A percentile compares a stretch with the other conserved stretches of the same genome.
Conservation (phyloP, 139 green algal species). For the Coelastrella sp. region DNA sequence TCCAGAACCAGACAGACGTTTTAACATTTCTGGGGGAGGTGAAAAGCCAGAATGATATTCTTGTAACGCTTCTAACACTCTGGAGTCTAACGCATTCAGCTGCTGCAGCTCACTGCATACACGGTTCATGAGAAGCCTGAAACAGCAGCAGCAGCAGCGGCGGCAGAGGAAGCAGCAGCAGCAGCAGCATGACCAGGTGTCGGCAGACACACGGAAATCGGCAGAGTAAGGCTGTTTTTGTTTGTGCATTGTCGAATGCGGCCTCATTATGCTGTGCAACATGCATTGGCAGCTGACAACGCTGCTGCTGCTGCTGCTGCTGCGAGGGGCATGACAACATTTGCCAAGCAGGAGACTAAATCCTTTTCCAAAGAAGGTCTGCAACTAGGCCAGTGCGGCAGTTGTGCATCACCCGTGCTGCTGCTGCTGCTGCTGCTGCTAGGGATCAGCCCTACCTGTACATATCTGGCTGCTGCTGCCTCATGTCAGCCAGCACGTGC, state of each 20-base stretch:
- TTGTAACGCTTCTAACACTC: conserved; percentile 2
- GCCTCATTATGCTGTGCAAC: too few relatives aligned
- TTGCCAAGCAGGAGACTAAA: too few relatives aligned
- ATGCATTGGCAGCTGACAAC: too few relatives aligned
- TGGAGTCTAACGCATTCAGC: not conserved
- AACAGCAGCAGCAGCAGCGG: conserved; percentile 1
- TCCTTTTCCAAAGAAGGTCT: not conserved
- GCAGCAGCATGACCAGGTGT: conserved; percentile 1
- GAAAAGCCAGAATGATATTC: conserved; percentile 13
- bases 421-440: not conserved
- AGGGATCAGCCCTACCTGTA: conserved; percentile 44
- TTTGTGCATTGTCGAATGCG: too few relatives aligned
- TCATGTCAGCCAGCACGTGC: conserved; percentile 43
- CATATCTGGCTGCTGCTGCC: conserved; percentile 36
- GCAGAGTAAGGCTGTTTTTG: too few relatives aligned
- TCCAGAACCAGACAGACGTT: not conserved
- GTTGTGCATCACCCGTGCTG: too few relatives aligned
- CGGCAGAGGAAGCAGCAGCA: not conserved
- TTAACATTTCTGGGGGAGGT: not conserved
- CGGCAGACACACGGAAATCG: too few relatives aligned
- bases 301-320: not conserved
- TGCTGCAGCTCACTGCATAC: conserved; percentile 26
- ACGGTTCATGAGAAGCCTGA: conserved; percentile 15
- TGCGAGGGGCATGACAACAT: not conserved
- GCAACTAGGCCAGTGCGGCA: not conserved